Evolutionary conservation across 176 grass and related monocot genomes (phyloP), one percentile per base, ranked within the genome.

Genomic region (Oryza glumipatula): DNA sequence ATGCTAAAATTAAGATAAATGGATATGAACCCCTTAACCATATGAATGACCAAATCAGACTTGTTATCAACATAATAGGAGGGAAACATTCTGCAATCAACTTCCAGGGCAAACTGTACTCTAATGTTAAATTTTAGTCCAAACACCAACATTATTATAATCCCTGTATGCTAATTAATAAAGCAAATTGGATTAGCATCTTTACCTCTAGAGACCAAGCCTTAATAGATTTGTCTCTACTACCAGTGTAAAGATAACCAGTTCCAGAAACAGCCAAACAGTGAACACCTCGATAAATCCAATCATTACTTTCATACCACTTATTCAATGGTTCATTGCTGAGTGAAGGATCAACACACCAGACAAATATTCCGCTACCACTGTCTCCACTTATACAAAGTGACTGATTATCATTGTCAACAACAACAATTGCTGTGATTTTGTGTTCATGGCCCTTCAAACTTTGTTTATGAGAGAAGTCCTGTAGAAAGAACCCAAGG

Each of bases 261-360:
- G 91, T 83, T 83, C 69, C 86, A 79, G 91, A 95, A 81, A 98
- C 79, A 86, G 93, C 91, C 88, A 98, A 87, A 24, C 85, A 95
- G 63, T 98, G 91, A 74, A 98, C 47, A 54, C 93, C 93, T 75
- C 89, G 90, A 80, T 89, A 98, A 11, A 94, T 86, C 93, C 96
- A 98, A 83, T 95, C 93, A 76, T 95, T 88, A 70, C 92, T 72
- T 85, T 95, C 96, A 72, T 98, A 95, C 96, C 96, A 98, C 88
- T 88, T 95, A 79, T 89, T 91, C 70, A 88, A 84, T 58, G 87
- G 85, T 56, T 92, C 89, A 67, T 83, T 65, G 70, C 46, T 87
- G 39, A 78, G 39, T 72, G 80, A 74, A 23, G 82, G 23, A 83
- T 72, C 79, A 74, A 95, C 76, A 41, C 36, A 76, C 93, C 96